Conservation (phyloP, 768 basidiomycete species). For the Boletus pseudopeckii region DNA sequence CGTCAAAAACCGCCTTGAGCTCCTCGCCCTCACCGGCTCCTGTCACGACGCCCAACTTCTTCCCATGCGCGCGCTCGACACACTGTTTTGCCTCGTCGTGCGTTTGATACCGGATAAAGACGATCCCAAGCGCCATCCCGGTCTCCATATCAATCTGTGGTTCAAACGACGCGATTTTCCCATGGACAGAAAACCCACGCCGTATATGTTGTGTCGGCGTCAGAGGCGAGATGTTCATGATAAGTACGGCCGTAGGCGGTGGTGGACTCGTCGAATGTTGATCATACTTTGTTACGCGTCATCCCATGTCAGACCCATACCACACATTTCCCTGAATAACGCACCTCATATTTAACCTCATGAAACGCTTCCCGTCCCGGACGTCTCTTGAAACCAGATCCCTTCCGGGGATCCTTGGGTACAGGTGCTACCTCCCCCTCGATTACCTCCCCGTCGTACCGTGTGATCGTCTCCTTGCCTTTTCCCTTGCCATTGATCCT, state of each 20-base stretch:
- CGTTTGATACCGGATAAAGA: conserved; percentile 62
- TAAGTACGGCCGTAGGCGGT: conserved; percentile 70
- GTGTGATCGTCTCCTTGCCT: conserved; percentile 53
- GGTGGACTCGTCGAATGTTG: conserved; percentile 64
- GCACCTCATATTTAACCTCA: conserved; percentile 55
- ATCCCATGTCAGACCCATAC: conserved; percentile 5
- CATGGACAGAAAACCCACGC: conserved; percentile 61
- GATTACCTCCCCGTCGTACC: conserved; percentile 56
- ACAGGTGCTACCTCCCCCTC: conserved; percentile 40
- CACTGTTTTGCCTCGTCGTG: conserved; percentile 70
- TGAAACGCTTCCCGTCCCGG: conserved; percentile 40
- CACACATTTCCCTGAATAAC: conserved; percentile 12
- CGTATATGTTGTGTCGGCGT: conserved; percentile 64
- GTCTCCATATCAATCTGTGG: conserved; percentile 74
- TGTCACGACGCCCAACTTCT: conserved; percentile 48
- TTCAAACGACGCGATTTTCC: conserved; percentile 63
- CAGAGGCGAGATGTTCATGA: conserved; percentile 69
- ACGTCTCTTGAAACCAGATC: conserved; percentile 33
- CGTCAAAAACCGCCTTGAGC: conserved; percentile 77
- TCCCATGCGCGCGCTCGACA: conserved; percentile 63
- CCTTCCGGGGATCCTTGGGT: conserved; percentile 55
- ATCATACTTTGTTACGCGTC: conserved; percentile 56
- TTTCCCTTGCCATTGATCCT: conserved; percentile 62
- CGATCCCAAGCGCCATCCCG: conserved; percentile 81
- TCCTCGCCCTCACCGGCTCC: conserved; percentile 49